Percentiles rank a stretch among this genome's conserved stretches.
phyloP scores from a whole-genome alignment of 371 early-diverging fungal species.

The Apophysomyces variabilis region DNA sequence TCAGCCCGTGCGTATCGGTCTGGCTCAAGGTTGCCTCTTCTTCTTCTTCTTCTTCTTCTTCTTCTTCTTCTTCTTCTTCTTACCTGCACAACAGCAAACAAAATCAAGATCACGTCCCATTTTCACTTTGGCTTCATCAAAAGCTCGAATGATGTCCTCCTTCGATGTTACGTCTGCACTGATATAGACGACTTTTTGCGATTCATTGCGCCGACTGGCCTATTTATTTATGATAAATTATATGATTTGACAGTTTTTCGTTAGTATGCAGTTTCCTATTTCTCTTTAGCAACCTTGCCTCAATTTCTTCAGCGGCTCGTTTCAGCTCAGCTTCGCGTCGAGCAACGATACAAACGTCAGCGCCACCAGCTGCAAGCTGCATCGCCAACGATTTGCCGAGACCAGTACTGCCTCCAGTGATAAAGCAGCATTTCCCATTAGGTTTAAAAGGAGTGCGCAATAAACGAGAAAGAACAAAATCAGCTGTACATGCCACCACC shows the following conservation, averaged over 20 bases:
- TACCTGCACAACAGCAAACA: constrained; percentile 85
- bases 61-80: constrained; percentile 2
- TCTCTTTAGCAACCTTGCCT: constrained; percentile 31
- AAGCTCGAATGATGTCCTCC: constrained; percentile 58
- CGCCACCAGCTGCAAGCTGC: constrained; percentile 74
- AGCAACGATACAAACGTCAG: constrained; percentile 90
- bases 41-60: background rate
- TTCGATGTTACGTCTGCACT: constrained; percentile 67
- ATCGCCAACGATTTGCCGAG: constrained; percentile 87
- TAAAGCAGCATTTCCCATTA: constrained; percentile 74
- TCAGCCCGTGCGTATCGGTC: background rate
- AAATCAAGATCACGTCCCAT: constrained; percentile 69
- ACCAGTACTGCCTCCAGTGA: constrained; percentile 95
- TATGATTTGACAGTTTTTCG: too few relatives aligned
- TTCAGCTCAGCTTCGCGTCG: constrained; percentile 66
- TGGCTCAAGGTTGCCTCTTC: background rate
- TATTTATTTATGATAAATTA: constrained; percentile 8
- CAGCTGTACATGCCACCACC: constrained; percentile 24
- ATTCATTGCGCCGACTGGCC: constrained; percentile 18
- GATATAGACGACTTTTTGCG: constrained; percentile 55
- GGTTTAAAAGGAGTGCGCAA: constrained; percentile 45
- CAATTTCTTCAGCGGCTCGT: constrained; percentile 58
- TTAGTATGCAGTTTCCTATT: too few relatives aligned
- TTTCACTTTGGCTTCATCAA: constrained; percentile 64
- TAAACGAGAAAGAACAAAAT: constrained; percentile 30